Evolutionary conservation across 148 eudicot species (phyloP).

Genomic region (Heliosperma pusillum): DNA sequence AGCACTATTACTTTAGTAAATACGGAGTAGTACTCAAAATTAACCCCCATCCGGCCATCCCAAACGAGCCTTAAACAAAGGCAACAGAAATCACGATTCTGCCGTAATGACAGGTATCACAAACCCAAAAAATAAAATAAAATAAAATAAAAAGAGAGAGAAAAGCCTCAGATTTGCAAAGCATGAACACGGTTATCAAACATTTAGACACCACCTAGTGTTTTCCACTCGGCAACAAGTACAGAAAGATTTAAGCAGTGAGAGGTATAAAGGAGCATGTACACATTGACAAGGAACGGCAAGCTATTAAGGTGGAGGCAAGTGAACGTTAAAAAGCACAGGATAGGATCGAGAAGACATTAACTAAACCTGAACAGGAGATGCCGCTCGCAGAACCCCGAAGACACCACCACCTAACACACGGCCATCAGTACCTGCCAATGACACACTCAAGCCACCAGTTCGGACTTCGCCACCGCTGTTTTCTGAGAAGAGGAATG

Average conservation of each 20-base stretch:
- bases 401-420: constrained; percentile 87
- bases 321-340: neutral
- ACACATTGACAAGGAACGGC: neutral
- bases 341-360: neutral
- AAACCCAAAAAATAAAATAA: neutral
- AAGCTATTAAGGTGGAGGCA: neutral
- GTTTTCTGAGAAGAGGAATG: constrained; percentile 59
- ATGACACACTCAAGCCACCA: constrained; percentile 71
- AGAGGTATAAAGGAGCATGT: neutral
- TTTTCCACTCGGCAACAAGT: too few species aligned
- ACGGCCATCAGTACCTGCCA: constrained; percentile 84
- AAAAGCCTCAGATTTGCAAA: neutral
- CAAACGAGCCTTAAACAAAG: neutral
- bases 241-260: too few species aligned
- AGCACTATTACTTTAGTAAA: too few species aligned
- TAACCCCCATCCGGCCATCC: too few species aligned
- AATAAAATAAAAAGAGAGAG: too few species aligned
- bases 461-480: constrained; percentile 49
- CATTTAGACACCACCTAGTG: neutral
- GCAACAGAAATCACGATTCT: neutral
- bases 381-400: constrained; percentile 69
- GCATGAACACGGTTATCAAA: neutral
- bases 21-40: too few species aligned
- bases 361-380: constrained; percentile 68
- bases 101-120: too few species aligned